phyloP scores from a whole-genome alignment of 2,329 filamentous ascomycete species.

The Fusarium sp. region DNA sequence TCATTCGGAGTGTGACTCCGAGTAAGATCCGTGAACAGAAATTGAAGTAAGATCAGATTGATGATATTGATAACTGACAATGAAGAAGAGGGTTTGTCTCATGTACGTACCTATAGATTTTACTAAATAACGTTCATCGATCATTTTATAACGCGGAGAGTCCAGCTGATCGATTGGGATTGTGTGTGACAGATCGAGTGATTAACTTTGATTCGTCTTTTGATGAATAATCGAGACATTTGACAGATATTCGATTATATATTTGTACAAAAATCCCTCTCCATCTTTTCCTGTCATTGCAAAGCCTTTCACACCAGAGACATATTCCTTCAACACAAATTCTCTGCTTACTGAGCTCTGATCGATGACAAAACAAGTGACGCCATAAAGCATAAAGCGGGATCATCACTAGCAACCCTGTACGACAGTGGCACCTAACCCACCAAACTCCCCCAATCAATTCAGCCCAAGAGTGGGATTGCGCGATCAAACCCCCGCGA shows the following conservation, averaged over 20 bases:
- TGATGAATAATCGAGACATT: background rate
- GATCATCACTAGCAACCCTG: conserved; percentile 18
- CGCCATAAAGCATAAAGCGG: conserved; percentile 29
- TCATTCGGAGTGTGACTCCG: background rate
- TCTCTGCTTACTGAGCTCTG: background rate
- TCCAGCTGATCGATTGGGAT: background rate
- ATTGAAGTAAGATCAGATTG: background rate
- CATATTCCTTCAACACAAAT: background rate
- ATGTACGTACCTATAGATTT: background rate
- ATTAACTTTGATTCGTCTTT: background rate
- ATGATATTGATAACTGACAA: background rate
- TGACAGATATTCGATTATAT: accelerated
- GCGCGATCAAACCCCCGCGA: conserved; percentile 43
- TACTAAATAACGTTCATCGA: background rate
- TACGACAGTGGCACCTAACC: conserved; percentile 29
- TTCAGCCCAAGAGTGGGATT: conserved; percentile 32
- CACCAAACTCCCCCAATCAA: conserved; percentile 25
- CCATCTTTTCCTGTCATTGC: no score
- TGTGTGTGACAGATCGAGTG: background rate
- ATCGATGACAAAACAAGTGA: background rate
- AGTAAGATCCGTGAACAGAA: background rate
- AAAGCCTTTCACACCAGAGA: no score
- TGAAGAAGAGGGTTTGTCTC: background rate
- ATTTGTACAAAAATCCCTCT: accelerated
- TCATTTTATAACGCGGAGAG: conserved; percentile 6